phyloP scores from a whole-genome alignment of 768 basidiomycete species.

The Strobilomyces confusus region DNA sequence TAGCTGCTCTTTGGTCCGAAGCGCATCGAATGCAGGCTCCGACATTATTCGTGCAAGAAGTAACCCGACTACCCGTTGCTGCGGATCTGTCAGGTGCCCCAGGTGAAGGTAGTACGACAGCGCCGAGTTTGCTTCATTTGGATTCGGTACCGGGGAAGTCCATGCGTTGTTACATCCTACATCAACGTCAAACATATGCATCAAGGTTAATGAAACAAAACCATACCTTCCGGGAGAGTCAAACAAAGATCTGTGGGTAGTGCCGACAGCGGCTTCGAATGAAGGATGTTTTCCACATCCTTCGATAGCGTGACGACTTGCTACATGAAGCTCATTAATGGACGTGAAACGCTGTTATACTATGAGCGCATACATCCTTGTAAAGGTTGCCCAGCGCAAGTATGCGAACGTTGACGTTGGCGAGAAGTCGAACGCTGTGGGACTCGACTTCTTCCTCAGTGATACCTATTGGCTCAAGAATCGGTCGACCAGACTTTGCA shows the following conservation, averaged over 20 bases:
- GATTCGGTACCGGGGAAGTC: slow-evolving; percentile 67
- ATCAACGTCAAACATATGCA: slow-evolving; percentile 10
- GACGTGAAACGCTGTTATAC: neutral
- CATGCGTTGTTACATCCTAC: slow-evolving; percentile 70
- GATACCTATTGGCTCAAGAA: slow-evolving; percentile 46
- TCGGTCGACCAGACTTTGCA: neutral
- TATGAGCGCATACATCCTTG: slow-evolving; percentile 58
- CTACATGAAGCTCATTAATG: slow-evolving; percentile 35
- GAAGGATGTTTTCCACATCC: slow-evolving; percentile 64
- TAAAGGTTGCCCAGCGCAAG: slow-evolving; percentile 82
- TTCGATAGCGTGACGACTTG: slow-evolving; percentile 74
- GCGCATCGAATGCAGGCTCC: slow-evolving; percentile 89
- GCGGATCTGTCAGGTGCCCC: slow-evolving; percentile 63
- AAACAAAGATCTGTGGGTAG: slow-evolving; percentile 45
- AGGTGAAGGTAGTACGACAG: slow-evolving; percentile 83
- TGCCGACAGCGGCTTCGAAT: slow-evolving; percentile 41
- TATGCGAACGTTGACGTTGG: slow-evolving; percentile 62
- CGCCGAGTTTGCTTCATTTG: slow-evolving; percentile 82
- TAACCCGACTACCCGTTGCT: slow-evolving; percentile 58
- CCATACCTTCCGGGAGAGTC: slow-evolving; percentile 67
- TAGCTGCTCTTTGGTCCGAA: slow-evolving; percentile 93
- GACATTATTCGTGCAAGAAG: slow-evolving; percentile 79
- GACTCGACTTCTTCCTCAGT: slow-evolving; percentile 64
- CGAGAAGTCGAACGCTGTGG: slow-evolving; percentile 58
- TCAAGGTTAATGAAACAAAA: neutral